Base-by-base conservation (phyloP, 139 green algal species). In the Desmodesmus armatus region DNA sequence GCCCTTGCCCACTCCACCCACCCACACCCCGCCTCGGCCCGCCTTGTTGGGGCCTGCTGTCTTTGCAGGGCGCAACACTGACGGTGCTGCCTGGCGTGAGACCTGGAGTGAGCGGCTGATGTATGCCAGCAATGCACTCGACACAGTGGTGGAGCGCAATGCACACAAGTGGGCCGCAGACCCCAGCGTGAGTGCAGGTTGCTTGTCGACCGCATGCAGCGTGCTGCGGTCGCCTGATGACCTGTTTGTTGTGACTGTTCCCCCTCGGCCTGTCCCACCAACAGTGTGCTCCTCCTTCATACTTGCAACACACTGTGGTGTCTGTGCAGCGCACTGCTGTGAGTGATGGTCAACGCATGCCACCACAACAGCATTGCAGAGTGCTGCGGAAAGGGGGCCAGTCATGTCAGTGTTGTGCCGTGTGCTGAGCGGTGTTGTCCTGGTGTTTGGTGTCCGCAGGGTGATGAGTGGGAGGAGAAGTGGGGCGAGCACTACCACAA, bases 401-500 rank as follows among this genome's bases (percentile, higher is more conserved):
- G 51, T 17, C 21, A 19, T 62, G 51, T 62, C 1, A 27, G 51
- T 62, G 51, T 62, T 62, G 51, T 62, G 51, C 21, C 19, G 51
- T 62, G 51, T 62, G 51, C 17, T 62, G 51, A 2, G 19, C 51
- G 21, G 17, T 62, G 19, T 62, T 62, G 19, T 1, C 1, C 51
- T 62, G 17, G 21, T 62, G 51, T 62, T 62, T 19, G 19, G 1
- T 62, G 19, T 19, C 51, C 58, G 29, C 73, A 78, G 73, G 88
- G 89, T 27, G 89, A 96, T 47, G 94, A 97, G 85, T 98, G 95
- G 95, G 94, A 97, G 89, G 94, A 98, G 90, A 95, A 95, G 90
- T 98, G 95, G 94, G 93, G 91, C 2, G 95, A 98, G 91, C 82
- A 88, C 77, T 97, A 95, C 76, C 79, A 80, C 53, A 87, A 86